Evolutionary conservation across 2,329 filamentous ascomycete genomes (phyloP).

Genomic region (Exophiala phaeomuriformis): DNA sequence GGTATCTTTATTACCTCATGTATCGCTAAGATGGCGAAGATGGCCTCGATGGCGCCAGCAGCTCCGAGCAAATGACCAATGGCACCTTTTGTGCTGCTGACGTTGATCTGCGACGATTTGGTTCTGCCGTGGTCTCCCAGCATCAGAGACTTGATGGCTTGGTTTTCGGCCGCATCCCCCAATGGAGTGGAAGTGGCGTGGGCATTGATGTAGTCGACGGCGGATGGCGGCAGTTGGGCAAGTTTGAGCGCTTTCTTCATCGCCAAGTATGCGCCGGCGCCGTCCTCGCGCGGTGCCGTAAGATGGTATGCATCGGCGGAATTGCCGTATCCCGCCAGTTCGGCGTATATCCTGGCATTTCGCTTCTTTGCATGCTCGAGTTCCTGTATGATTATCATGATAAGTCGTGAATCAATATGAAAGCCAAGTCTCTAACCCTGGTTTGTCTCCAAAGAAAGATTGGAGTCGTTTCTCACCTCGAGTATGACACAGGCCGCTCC

Average conservation of each 20-base stretch:
- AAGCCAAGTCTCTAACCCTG: neutral
- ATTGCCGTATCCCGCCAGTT: slow-evolving; percentile 80
- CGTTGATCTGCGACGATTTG: slow-evolving; percentile 59
- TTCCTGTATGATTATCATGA: slow-evolving; percentile 44
- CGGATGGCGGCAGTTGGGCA: slow-evolving; percentile 58
- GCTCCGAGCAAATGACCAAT: slow-evolving; percentile 87
- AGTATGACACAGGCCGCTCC: slow-evolving; percentile 81
- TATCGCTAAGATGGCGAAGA: slow-evolving; percentile 76
- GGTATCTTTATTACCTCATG: slow-evolving; percentile 54
- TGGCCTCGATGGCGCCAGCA: slow-evolving; percentile 80
- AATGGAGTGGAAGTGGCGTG: slow-evolving; percentile 64
- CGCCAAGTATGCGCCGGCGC: slow-evolving; percentile 69
- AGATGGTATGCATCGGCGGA: slow-evolving; percentile 90
- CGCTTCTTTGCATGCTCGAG: slow-evolving; percentile 75
- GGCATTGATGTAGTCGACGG: slow-evolving; percentile 88
- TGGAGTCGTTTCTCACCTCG: slow-evolving; percentile 47
- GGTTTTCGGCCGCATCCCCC: slow-evolving; percentile 81
- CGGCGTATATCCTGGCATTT: slow-evolving; percentile 77
- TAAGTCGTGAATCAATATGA: no score
- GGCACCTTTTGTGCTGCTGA: slow-evolving; percentile 92
- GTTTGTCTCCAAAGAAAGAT: neutral
- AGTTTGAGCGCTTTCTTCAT: slow-evolving; percentile 78
- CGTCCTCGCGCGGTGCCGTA: slow-evolving; percentile 79
- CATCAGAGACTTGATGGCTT: slow-evolving; percentile 71
- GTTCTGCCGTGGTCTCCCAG: slow-evolving; percentile 61